phyloP scores from a whole-genome alignment of 495 filamentous ascomycete species.

The Penicillium lividum region DNA sequence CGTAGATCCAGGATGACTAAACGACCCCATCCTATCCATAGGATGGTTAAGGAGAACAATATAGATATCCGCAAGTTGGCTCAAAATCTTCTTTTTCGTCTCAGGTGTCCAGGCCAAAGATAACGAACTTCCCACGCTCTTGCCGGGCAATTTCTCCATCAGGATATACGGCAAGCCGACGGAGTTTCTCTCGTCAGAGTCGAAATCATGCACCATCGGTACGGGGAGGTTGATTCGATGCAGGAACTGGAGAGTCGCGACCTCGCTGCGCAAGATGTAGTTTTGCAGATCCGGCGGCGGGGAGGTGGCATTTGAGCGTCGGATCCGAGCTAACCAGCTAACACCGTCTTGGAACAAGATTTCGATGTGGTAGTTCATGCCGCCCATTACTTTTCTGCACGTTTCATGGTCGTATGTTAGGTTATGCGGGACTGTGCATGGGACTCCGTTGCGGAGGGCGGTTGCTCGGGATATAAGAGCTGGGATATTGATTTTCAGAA shows the following conservation, averaged over 20 bases:
- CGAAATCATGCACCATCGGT: constrained; percentile 33
- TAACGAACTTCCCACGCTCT: constrained; percentile 32
- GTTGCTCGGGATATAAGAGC: constrained; percentile 25
- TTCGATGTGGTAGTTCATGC: constrained; percentile 38
- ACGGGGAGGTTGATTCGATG: constrained; percentile 29
- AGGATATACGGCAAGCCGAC: constrained; percentile 42
- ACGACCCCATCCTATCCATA: constrained; percentile 31
- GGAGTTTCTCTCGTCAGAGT: constrained; percentile 29
- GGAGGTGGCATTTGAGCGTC: constrained; percentile 31
- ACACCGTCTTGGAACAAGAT: constrained; percentile 31
- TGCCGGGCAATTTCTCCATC: constrained; percentile 45
- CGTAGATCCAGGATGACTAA: constrained; percentile 22
- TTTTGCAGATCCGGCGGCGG: constrained; percentile 31
- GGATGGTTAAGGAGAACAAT: constrained; percentile 37
- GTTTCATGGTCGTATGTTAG: constrained; percentile 30
- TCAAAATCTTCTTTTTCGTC: constrained; percentile 35
- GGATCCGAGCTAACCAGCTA: constrained; percentile 29
- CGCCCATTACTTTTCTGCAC: constrained; percentile 36
- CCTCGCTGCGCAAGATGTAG: constrained; percentile 37
- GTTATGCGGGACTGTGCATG: constrained; percentile 23
- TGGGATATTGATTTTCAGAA: constrained; percentile 31
- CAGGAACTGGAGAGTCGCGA: constrained; percentile 35
- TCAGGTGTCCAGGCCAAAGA: constrained; percentile 13
- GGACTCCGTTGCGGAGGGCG: constrained; percentile 26
- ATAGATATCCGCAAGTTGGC: constrained; percentile 43